Evolutionary conservation across 108 stramenopile species (phyloP).

Genomic region (Skeletonema marinoi): DNA sequence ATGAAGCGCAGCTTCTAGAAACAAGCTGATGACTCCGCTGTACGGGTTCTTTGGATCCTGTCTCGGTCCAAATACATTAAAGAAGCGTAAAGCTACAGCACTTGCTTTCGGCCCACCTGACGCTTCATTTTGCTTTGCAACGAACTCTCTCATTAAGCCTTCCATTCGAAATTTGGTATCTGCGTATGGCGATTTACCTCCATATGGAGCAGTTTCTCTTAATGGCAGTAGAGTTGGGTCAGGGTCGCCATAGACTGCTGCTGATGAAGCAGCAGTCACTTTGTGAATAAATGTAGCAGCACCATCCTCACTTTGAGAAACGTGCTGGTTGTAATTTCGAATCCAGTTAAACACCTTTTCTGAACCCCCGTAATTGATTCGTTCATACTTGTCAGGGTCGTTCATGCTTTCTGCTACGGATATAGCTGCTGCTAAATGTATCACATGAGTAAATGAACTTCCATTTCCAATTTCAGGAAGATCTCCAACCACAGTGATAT

Average conservation of each 20-base stretch:
- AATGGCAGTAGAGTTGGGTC: constrained; percentile 37
- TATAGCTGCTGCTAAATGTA: constrained; percentile 55
- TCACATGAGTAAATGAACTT: constrained; percentile 69
- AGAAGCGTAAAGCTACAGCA: constrained; percentile 82
- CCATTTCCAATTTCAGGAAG: constrained; percentile 46
- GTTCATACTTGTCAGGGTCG: constrained; percentile 46
- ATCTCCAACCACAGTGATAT: constrained; percentile 47
- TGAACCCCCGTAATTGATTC: constrained; percentile 46
- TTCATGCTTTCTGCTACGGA: constrained; percentile 67
- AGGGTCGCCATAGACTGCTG: constrained; percentile 51
- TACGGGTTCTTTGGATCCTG: constrained; percentile 77
- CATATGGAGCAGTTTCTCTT: constrained; percentile 59
- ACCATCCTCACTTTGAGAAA: background rate
- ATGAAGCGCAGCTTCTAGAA: constrained; percentile 74
- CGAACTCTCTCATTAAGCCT: constrained; percentile 72
- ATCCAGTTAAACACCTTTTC: constrained; percentile 55
- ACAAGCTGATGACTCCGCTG: constrained; percentile 47
- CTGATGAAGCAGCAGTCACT: constrained; percentile 45
- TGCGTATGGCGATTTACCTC: constrained; percentile 82
- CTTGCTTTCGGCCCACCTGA: constrained; percentile 44
- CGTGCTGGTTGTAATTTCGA: constrained; percentile 22
- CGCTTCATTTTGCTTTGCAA: constrained; percentile 21
- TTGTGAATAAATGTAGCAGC: constrained; percentile 19
- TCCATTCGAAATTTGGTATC: constrained; percentile 88
- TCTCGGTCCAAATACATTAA: constrained; percentile 86